Base-by-base conservation (phyloP, 2,329 filamentous ascomycete genomes). In the Passalora sequoiae region DNA sequence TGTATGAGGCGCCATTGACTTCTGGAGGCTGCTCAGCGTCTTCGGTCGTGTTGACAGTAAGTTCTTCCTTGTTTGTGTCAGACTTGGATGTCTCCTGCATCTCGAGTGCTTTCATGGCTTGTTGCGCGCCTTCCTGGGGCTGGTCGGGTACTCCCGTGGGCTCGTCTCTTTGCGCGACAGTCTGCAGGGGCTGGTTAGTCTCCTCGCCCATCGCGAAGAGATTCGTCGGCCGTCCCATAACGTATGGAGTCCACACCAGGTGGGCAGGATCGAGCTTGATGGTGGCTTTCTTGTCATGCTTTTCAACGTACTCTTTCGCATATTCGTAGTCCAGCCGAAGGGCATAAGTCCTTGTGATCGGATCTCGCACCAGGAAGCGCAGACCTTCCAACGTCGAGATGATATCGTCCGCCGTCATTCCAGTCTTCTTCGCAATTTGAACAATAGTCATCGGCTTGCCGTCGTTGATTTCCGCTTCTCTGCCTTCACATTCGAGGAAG, bases 321-420 rank as follows among this genome's bases (percentile, higher is more conserved):
- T 91, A 95, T 3, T 81, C 76, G 44, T 87, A 74, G 63, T 97
- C 89, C 15, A 97, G 77, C 22, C 92, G 81, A 52, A 98, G 81
- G 1, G 89, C 92, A 64, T 98, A 98, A 4, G 84, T 76, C 48
- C 85, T 87, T 1, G 91, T 95, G 43, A 87, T 75, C 1, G 91
- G 89, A 64, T 98, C 92, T 46, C 89, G 80, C 12, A 96, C 86
- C 17, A 98, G 76, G 42, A 89, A 91, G 30, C 91, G 83, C 8
- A 98, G 71, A 1, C 87, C 89, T 68, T 98, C 92, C 2, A 98
- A 73, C 0, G 87, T 91, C 9, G 92, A 94, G 9, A 98, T 86
- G 47, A 97, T 89, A 65, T 98, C 92, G 66, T 98, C 92, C 0
- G 91, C 78, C 1, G 92, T 97, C 80, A 98, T 89, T 8, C 92